These are phyloP conservation scores for Fagus crenata DNA, from an alignment of 306 rosid genomes.

Conservation along the genomic window DNA sequence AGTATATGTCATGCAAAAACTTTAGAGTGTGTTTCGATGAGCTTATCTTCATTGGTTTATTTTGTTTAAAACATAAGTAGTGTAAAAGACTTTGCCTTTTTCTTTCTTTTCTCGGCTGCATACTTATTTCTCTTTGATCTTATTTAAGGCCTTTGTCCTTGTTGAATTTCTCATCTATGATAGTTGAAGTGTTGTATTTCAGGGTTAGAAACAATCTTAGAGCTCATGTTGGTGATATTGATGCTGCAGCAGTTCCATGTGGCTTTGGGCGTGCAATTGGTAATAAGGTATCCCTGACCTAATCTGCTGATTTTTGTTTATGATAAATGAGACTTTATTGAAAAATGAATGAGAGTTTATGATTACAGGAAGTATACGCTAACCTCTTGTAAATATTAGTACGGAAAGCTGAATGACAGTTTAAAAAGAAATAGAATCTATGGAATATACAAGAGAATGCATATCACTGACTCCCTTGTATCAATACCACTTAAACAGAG, in stretches of 20 bases:
- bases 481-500: no score
- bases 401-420: no score
- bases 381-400: no score
- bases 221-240: conserved; percentile 88
- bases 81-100: conserved; percentile 19
- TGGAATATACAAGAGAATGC: no score
- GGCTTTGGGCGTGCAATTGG: conserved; percentile 99
- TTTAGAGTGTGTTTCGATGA: not conserved
- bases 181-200: conserved; percentile 35
- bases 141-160: conserved; percentile 16
- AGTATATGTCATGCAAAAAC: conserved; percentile 36
- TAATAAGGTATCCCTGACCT: conserved; percentile 64
- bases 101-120: conserved; percentile 1
- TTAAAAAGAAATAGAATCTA: no score
- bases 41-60: no score
- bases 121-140: conserved; percentile 2
- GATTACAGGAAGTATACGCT: no score
- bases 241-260: conserved; percentile 98
- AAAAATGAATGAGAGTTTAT: no score
- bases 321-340: no score
- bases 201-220: conserved; percentile 75
- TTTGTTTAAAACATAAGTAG: no score
- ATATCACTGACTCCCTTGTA: no score
- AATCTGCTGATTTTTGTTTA: conserved; percentile 8
- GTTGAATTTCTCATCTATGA: conserved; percentile 27